phyloP scores from a whole-genome alignment of 2,329 filamentous ascomycete genomes.

The Monilinia fructigena region DNA sequence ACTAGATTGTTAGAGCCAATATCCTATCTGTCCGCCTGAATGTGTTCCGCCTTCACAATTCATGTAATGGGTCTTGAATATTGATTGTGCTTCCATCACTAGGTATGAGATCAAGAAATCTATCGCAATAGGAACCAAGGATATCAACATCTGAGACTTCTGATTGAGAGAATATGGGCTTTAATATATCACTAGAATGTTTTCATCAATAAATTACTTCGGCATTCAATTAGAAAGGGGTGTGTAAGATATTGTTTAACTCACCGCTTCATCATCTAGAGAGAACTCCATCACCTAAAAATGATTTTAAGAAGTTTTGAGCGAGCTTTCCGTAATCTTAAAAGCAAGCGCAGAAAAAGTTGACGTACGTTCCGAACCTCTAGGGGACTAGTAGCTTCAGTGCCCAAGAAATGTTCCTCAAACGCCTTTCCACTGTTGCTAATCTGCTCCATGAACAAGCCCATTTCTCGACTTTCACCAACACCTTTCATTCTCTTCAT shows the following conservation, averaged over 20 bases:
- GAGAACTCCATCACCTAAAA: constrained; percentile 12
- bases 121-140: constrained; percentile 11
- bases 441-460: constrained; percentile 13
- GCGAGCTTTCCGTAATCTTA: constrained; percentile 12
- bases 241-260: background rate
- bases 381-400: background rate
- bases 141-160: background rate
- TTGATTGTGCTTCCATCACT: constrained; percentile 4
- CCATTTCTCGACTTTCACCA: background rate
- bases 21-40: too few species aligned
- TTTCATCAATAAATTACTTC: background rate
- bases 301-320: constrained; percentile 14
- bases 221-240: background rate
- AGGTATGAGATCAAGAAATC: background rate
- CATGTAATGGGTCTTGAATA: constrained; percentile 3
- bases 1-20: background rate
- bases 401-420: constrained; percentile 14
- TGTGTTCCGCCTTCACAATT: background rate
- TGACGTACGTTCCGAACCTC: background rate
- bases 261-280: constrained; percentile 1
- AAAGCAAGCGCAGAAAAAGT: background rate
- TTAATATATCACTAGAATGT: constrained; percentile 16
- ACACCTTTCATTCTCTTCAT: constrained; percentile 4
- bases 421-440: background rate
- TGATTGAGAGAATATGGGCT: constrained; percentile 3